phyloP scores from a whole-genome alignment of 2,329 filamentous ascomycete species.

The Coniosporium tulheliwenetii region DNA sequence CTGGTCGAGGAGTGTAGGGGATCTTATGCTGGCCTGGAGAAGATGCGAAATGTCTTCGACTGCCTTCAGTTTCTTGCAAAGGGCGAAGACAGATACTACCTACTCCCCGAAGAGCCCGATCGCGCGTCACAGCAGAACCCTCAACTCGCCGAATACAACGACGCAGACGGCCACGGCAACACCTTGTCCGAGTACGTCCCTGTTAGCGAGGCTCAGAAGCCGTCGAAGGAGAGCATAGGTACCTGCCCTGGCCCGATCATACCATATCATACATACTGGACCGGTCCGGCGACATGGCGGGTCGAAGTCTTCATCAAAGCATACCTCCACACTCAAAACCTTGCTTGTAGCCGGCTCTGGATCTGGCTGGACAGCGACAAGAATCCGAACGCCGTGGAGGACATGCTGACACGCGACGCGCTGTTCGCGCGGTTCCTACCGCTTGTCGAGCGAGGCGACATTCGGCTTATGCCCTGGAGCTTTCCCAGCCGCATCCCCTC shows the following conservation, averaged over 20 bases:
- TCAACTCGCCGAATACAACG: constrained; percentile 23
- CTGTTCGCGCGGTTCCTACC: constrained; percentile 38
- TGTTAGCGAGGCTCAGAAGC: constrained; percentile 15
- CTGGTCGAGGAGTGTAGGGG: constrained; percentile 38
- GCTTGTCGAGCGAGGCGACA: constrained; percentile 36
- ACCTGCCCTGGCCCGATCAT: constrained; percentile 39
- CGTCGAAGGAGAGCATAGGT: constrained; percentile 27
- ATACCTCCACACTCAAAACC: constrained; percentile 40
- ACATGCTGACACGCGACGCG: constrained; percentile 35
- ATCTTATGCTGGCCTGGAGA: constrained; percentile 35
- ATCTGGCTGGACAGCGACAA: constrained; percentile 39
- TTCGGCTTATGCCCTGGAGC: constrained; percentile 36
- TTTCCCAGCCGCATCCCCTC: constrained; percentile 37
- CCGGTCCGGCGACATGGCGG: constrained; percentile 39
- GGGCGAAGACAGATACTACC: constrained; percentile 34
- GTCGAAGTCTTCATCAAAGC: constrained; percentile 41
- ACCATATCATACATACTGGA: constrained; percentile 42
- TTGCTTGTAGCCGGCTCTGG: constrained; percentile 37
- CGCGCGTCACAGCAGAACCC: constrained; percentile 26
- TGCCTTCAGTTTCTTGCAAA: constrained; percentile 36
- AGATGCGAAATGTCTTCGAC: constrained; percentile 37
- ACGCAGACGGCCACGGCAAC: constrained; percentile 26
- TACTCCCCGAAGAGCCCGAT: constrained; percentile 23
- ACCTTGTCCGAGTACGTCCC: constrained; percentile 21
- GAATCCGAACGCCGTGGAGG: constrained; percentile 32